Evolutionary conservation across 2,329 filamentous ascomycete genomes (phyloP).

Genomic region (Sphaerulina musiva): DNA sequence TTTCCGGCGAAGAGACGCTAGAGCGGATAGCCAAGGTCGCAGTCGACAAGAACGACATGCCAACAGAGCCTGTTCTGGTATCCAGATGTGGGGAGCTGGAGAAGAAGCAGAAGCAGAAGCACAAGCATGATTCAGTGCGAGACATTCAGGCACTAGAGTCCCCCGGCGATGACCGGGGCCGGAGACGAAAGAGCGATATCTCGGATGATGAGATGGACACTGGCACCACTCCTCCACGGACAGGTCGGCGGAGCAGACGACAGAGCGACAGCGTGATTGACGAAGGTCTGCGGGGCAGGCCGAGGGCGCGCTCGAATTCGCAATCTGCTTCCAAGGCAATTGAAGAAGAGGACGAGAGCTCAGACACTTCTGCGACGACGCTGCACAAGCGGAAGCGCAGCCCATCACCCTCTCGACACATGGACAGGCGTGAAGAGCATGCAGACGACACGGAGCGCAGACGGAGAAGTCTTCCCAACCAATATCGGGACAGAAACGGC

Average conservation of each 20-base stretch:
- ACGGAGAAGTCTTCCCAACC: constrained; percentile 36
- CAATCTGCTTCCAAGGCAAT: constrained; percentile 29
- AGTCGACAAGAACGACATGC: constrained; percentile 36
- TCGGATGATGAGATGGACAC: constrained; percentile 28
- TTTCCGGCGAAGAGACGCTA: constrained; percentile 35
- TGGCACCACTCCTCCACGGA: constrained; percentile 20
- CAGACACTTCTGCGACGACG: constrained; percentile 22
- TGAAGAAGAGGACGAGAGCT: constrained; percentile 22
- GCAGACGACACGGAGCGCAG: constrained; percentile 24
- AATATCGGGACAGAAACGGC: constrained; percentile 28
- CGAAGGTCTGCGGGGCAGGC: constrained; percentile 34
- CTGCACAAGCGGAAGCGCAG: constrained; percentile 35
- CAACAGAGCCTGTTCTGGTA: constrained; percentile 34
- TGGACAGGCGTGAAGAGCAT: constrained; percentile 20
- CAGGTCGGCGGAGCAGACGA: constrained; percentile 25
- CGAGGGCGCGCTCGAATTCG: constrained; percentile 30
- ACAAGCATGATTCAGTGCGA: constrained; percentile 14
- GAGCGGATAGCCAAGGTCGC: constrained; percentile 33
- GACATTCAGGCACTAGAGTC: constrained; percentile 3
- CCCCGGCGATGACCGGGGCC: constrained; percentile 22
- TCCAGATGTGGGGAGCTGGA: constrained; percentile 38
- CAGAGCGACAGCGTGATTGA: constrained; percentile 34
- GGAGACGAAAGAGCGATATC: constrained; percentile 26
- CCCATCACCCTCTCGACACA: constrained; percentile 29
- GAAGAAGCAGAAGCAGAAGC: constrained; percentile 27